Percentiles rank a stretch among this genome's conserved stretches.
Conservation (phyloP, 2,329 filamentous ascomycete species). For the Chaetomiaceae sp. region DNA sequence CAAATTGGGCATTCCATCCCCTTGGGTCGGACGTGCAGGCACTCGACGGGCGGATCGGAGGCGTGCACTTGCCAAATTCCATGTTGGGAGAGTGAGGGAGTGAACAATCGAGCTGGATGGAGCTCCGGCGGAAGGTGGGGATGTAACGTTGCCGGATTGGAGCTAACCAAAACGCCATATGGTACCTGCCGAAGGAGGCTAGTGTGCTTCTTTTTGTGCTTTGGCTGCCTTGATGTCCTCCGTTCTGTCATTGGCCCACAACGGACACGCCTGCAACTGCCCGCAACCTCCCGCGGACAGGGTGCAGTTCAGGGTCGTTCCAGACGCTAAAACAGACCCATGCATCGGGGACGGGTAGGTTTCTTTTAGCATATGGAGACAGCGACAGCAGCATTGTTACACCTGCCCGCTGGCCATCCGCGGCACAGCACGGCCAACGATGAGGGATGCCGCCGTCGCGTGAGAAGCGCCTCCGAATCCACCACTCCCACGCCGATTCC, state of each 20-base stretch:
- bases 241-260: background rate
- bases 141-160: slow-evolving; percentile 26
- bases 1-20: background rate
- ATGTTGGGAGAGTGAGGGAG: too few relatives aligned
- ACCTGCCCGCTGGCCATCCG: background rate
- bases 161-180: slow-evolving; percentile 11
- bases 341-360: too few relatives aligned
- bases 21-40: background rate
- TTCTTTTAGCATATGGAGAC: too few relatives aligned
- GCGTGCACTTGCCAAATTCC: background rate
- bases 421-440: slow-evolving; percentile 4
- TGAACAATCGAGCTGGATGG: background rate
- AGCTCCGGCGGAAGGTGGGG: background rate
- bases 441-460: slow-evolving; percentile 18
- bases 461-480: slow-evolving; percentile 12
- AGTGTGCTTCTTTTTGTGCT: background rate
- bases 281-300: background rate
- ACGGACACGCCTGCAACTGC: background rate
- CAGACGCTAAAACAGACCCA: background rate
- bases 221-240: background rate
- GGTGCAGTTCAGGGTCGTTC: background rate
- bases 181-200: slow-evolving; percentile 16
- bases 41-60: background rate
- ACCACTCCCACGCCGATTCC: slow-evolving; percentile 6
- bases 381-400: slow-evolving; percentile 12